Percentiles rank a stretch among this genome's conserved stretches.
phyloP scores from a whole-genome alignment of 1,139 yeast species.

The Meyerozyma smithsonii region DNA sequence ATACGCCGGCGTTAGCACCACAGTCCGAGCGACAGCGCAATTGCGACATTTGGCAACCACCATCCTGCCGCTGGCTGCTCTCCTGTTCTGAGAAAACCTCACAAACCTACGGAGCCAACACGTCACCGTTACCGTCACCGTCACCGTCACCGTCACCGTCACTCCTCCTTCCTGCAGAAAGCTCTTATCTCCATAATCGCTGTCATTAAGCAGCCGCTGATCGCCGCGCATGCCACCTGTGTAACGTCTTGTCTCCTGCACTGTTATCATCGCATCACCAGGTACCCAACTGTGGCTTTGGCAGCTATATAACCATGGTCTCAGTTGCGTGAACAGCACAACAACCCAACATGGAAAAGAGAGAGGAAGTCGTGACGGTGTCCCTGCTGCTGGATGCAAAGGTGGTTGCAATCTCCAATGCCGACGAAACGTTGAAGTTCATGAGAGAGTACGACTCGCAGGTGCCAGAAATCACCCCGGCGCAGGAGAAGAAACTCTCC shows the following conservation, averaged over 20 bases:
- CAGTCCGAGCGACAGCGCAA: too few species aligned
- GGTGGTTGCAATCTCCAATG: not conserved
- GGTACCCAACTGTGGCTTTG: not conserved
- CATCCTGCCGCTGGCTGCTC: too few species aligned
- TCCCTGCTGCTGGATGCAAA: not conserved
- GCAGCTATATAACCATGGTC: not conserved
- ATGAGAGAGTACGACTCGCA: slow-evolving; percentile 14
- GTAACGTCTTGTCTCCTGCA: not conserved
- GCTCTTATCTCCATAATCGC: too few species aligned
- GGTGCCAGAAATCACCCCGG: slow-evolving; percentile 23
- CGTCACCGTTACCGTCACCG: too few species aligned
- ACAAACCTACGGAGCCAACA: too few species aligned
- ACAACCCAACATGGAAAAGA: not conserved
- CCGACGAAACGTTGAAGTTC: not conserved
- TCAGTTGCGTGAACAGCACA: not conserved
- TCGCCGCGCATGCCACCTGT: too few species aligned
- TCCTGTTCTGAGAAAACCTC: too few species aligned
- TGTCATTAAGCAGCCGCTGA: too few species aligned
- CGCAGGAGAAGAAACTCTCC: slow-evolving; percentile 26
- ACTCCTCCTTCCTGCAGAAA: too few species aligned
- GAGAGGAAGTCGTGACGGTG: not conserved
- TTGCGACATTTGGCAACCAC: too few species aligned
- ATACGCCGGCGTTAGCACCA: too few species aligned
- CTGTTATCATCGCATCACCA: not conserved
- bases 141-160: too few species aligned